Evolutionary conservation across 257 asterid species (phyloP).

Genomic region (Buddleja alternifolia): DNA sequence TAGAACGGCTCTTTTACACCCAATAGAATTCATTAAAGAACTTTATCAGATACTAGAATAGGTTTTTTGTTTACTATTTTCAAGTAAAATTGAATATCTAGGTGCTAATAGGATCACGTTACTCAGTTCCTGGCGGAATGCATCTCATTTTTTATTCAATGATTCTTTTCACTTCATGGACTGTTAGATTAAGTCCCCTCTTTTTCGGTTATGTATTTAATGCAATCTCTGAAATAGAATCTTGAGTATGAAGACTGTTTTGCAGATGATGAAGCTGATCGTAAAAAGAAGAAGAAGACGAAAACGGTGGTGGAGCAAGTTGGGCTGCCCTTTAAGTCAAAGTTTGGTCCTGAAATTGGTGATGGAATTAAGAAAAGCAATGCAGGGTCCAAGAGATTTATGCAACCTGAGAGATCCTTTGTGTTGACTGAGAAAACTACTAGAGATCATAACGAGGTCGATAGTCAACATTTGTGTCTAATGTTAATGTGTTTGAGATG

Average conservation of each 20-base stretch:
- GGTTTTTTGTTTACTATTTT: too few relatives aligned
- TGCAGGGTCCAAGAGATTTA: slow-evolving; percentile 49
- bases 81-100: not conserved
- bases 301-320: slow-evolving; percentile 53
- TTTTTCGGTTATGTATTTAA: not conserved
- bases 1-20: slow-evolving; percentile 8
- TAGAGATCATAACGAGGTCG: slow-evolving; percentile 69
- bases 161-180: not conserved
- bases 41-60: not conserved
- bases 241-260: slow-evolving; percentile 32
- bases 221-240: slow-evolving; percentile 4
- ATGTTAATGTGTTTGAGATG: not conserved
- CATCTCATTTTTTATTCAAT: slow-evolving; percentile 5
- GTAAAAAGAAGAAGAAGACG: slow-evolving; percentile 82
- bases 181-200: not conserved
- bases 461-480: slow-evolving; percentile 2
- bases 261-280: slow-evolving; percentile 83
- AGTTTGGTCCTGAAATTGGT: slow-evolving; percentile 53
- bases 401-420: slow-evolving; percentile 52
- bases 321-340: slow-evolving; percentile 52
- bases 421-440: slow-evolving; percentile 44
- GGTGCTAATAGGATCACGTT: not conserved
- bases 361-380: slow-evolving; percentile 58
- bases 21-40: not conserved
- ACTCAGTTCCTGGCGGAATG: not conserved